These are phyloP conservation scores for Forsythia suspensa DNA, from an alignment of 257 asterid genomes.

Conservation along the genomic window DNA sequence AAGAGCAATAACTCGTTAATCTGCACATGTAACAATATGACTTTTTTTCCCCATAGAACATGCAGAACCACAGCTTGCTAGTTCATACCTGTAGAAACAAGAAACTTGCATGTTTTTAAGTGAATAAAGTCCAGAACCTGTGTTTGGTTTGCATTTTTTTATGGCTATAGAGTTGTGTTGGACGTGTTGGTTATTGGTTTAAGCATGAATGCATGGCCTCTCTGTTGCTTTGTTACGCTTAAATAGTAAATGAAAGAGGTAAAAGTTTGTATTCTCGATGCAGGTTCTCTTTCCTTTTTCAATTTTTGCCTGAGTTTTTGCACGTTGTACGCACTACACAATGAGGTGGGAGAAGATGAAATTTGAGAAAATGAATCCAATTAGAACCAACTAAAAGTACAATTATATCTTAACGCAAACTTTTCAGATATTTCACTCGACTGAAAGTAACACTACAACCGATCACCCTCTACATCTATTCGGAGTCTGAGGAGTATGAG, in stretches of 20 bases:
- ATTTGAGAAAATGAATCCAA: neutral
- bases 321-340: too few species aligned
- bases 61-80: neutral
- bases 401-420: too few species aligned
- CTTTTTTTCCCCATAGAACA: neutral
- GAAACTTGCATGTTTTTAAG: neutral
- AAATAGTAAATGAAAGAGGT: neutral
- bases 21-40: neutral
- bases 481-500: constrained; percentile 80
- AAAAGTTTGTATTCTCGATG: neutral
- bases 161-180: neutral
- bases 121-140: neutral
- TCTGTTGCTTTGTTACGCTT: neutral
- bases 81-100: neutral
- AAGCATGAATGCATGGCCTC: neutral
- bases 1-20: neutral
- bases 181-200: neutral
- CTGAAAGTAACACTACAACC: constrained; percentile 15
- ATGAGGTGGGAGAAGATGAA: too few species aligned
- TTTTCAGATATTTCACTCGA: too few species aligned
- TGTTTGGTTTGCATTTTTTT: neutral
- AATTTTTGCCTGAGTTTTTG: too few species aligned
- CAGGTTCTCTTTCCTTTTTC: neutral
- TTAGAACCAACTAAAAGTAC: too few species aligned
- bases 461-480: constrained; percentile 31